Base-by-base conservation (phyloP, 768 basidiomycete genomes). In the Cubamyces lactineus region DNA sequence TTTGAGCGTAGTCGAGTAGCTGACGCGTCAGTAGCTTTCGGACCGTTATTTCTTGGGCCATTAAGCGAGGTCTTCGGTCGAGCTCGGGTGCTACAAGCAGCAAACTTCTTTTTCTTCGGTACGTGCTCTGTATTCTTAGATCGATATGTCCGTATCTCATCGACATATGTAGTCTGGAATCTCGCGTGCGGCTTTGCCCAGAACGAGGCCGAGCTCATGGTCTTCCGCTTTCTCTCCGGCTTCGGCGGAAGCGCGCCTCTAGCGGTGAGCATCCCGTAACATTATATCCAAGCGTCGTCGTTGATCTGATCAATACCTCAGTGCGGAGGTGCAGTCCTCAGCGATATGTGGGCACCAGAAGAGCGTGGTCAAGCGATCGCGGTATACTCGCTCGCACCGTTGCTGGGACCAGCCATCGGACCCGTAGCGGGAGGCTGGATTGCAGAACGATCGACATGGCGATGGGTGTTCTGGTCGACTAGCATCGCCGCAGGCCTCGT, bases 221-320 rank as follows among this genome's bases (percentile, higher is more conserved):
- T 77, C 0, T 91, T 91, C 67, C 82, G 89, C 19, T 84, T 92
- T 64, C 72, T 91, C 2, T 75, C 88, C 1, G 89, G 90, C 1
- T 60, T 92, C 1, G 91, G 90, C 26, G 91, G 89, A 0, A 86
- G 87, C 55, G 89, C 89, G 0, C 87, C 89, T 6, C 74, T 89
- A 1, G 73, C 84, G 5, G 79, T 80, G 65, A 42, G 75, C 58
- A 30, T 28, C 6, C 19, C 15, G 13, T 45, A n/a, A 23, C 26
- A 23, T 38, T 15, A 2, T 0, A 8, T 41, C 3, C 3, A 7
- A 7, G 12, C 1, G 1, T 17, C 16, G 7, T 26, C 43, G 11
- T 16, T 3, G 11, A 4, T 12, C 46, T 26, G 26, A 34, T 48
- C 7, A 26, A 12, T 12, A 11, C 11, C 5, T 2, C 28, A 73